Percentiles rank a stretch among this genome's conserved stretches.
Evolutionary conservation across 148 eudicot genomes (phyloP).

Genomic region (Heliosperma pusillum): DNA sequence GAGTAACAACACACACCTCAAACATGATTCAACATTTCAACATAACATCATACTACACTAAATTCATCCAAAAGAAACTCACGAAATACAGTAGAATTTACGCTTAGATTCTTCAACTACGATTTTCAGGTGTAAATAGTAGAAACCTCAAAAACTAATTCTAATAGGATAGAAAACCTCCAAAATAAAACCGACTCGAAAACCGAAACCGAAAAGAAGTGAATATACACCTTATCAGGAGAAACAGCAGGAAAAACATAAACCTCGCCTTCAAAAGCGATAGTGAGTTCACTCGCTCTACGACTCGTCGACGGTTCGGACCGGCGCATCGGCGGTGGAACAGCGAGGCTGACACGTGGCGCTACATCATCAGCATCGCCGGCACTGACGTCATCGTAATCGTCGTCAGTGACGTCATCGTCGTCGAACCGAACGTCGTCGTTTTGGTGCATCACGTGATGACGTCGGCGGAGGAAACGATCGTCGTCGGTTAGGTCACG

Average conservation of each 20-base stretch:
- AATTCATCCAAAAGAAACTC: too few species aligned
- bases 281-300: slow-evolving; percentile 48
- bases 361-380: slow-evolving; percentile 11
- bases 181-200: too few species aligned
- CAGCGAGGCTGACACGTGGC: slow-evolving; percentile 13
- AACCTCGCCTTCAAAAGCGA: slow-evolving; percentile 59
- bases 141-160: neutral
- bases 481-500: neutral
- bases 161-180: neutral
- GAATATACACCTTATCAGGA: slow-evolving; percentile 54
- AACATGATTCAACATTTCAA: too few species aligned
- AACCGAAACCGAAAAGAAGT: neutral
- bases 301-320: neutral
- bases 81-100: neutral
- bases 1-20: too few species aligned
- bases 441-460: slow-evolving; percentile 16
- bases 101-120: neutral
- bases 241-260: slow-evolving; percentile 57
- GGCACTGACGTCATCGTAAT: neutral
- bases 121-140: too few species aligned
- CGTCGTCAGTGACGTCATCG: slow-evolving; percentile 16
- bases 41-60: too few species aligned
- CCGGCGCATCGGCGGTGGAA: neutral
- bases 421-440: slow-evolving; percentile 27
- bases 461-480: neutral